Evolutionary conservation across 2,329 filamentous ascomycete genomes (phyloP).

Genomic region (Atkinsonella texensis): DNA sequence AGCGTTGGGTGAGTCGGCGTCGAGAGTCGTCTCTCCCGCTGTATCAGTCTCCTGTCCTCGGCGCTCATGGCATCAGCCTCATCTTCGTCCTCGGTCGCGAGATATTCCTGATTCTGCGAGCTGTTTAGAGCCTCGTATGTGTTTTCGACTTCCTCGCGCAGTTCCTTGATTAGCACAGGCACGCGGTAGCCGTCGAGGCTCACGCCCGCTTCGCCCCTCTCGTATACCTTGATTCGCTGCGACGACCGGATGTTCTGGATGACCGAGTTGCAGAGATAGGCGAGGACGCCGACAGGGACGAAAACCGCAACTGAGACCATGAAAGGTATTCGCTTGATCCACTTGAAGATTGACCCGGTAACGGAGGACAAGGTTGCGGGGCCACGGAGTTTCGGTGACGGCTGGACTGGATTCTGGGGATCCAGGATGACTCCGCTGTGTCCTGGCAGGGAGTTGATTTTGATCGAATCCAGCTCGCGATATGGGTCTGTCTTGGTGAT

Average conservation of each 20-base stretch:
- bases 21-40: constrained; percentile 28
- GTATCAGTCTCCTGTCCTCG: constrained; percentile 30
- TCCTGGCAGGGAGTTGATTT: constrained; percentile 61
- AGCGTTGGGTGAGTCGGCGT: constrained; percentile 51
- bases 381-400: constrained; percentile 23
- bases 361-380: constrained; percentile 21
- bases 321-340: constrained; percentile 47
- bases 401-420: constrained; percentile 44
- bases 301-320: constrained; percentile 54
- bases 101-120: constrained; percentile 58
- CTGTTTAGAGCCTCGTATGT: constrained; percentile 63
- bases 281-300: constrained; percentile 57
- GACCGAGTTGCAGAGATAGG: constrained; percentile 64
- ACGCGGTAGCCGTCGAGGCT: constrained; percentile 61
- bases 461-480: constrained; percentile 50
- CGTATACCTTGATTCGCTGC: constrained; percentile 64
- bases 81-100: constrained; percentile 43
- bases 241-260: constrained; percentile 67
- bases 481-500: constrained; percentile 73
- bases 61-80: constrained; percentile 24
- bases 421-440: constrained; percentile 70
- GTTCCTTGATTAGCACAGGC: constrained; percentile 62
- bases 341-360: constrained; percentile 19
- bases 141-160: constrained; percentile 65
- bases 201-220: constrained; percentile 56